Evolutionary conservation across 805 yeast species (phyloP).

Genomic region (Metschnikowia reukaufii): DNA sequence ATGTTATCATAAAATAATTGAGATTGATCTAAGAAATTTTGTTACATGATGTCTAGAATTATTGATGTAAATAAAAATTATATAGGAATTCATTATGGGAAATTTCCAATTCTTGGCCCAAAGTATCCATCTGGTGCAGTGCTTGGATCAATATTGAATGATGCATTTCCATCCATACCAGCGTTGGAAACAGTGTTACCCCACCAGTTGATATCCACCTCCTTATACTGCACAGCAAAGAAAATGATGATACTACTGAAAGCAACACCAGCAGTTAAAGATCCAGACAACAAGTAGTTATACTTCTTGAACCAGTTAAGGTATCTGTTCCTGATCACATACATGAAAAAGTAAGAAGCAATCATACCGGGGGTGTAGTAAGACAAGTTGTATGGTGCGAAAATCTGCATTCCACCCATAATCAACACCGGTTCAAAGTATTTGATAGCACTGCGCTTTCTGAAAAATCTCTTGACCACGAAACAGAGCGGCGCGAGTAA

Average conservation of each 20-base stretch:
- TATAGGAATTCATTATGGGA: too few relatives aligned
- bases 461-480: conserved; percentile 34
- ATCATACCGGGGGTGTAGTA: conserved; percentile 45
- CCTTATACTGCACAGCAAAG: conserved; percentile 28
- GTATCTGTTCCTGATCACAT: conserved; percentile 39
- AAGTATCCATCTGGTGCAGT: conserved; percentile 24
- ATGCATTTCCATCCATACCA: conserved; percentile 36
- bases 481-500: conserved; percentile 39
- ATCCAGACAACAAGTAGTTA: conserved; percentile 45
- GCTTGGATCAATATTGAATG: conserved; percentile 3
- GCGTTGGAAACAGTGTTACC: conserved; percentile 47
- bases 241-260: conserved; percentile 40
- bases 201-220: conserved; percentile 57
- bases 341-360: conserved; percentile 32
- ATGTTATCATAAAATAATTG: too few relatives aligned
- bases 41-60: too few relatives aligned
- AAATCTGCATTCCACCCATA: conserved; percentile 54
- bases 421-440: conserved; percentile 41
- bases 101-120: conserved; percentile 23
- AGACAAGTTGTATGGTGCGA: conserved; percentile 72
- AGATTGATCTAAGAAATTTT: too few relatives aligned
- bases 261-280: conserved; percentile 45
- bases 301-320: conserved; percentile 47
- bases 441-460: conserved; percentile 40
- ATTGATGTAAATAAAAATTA: too few relatives aligned